phyloP scores from a whole-genome alignment of 202 grass and related monocot genomes.

The Carex arenaria region DNA sequence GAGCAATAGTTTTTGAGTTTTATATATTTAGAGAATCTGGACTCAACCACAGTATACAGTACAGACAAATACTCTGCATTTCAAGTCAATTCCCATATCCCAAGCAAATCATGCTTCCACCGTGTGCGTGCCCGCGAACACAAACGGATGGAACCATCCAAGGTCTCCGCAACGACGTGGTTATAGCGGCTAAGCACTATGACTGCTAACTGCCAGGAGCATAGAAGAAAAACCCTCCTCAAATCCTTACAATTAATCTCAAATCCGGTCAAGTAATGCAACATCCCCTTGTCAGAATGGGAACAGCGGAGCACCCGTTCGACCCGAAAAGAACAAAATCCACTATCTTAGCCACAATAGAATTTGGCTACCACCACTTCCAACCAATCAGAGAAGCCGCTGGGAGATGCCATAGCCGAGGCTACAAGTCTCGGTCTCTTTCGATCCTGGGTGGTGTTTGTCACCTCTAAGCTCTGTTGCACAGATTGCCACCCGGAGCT shows the following conservation, averaged over 20 bases:
- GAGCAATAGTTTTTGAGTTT: too few relatives aligned
- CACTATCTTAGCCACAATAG: slow-evolving; percentile 28
- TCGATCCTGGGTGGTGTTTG: slow-evolving; percentile 32
- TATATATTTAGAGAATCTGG: too few relatives aligned
- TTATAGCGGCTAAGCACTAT: too few relatives aligned
- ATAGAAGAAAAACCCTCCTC: too few relatives aligned
- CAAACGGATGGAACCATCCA: too few relatives aligned
- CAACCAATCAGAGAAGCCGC: slow-evolving; percentile 23
- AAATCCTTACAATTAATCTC: slow-evolving; percentile 14
- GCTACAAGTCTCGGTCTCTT: slow-evolving; percentile 16
- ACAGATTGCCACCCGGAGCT: slow-evolving; percentile 20
- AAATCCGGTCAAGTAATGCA: slow-evolving; percentile 6
- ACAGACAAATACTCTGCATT: too few relatives aligned
- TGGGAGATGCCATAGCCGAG: slow-evolving; percentile 27
- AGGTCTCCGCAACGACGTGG: too few relatives aligned
- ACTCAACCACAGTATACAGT: too few relatives aligned
- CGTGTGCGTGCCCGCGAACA: too few relatives aligned
- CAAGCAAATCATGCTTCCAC: too few relatives aligned
- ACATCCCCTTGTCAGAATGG: slow-evolving; percentile 36
- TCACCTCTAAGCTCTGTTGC: slow-evolving; percentile 64
- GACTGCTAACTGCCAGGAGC: too few relatives aligned
- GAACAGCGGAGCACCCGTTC: slow-evolving; percentile 33
- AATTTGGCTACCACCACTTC: slow-evolving; percentile 49
- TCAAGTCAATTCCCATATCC: too few relatives aligned
- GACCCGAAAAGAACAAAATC: background rate